phyloP scores from a whole-genome alignment of 345 rosid genomes.

The Clarkia xantiana region DNA sequence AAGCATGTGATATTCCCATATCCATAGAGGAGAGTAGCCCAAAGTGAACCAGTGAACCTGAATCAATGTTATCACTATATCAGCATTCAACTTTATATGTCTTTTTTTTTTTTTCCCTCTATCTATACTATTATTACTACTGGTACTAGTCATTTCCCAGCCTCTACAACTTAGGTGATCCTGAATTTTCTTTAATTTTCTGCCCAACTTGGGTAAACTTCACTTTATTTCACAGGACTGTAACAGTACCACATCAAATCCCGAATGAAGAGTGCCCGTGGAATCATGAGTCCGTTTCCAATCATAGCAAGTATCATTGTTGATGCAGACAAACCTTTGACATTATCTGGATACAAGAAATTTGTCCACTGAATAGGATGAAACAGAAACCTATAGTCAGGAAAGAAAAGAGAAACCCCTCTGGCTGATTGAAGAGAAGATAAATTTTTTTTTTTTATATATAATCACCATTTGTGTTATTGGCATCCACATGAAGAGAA shows the following conservation, averaged over 20 bases:
- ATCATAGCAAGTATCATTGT: conserved; percentile 83
- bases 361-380: conserved; percentile 70
- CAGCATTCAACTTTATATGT: no score
- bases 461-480: conserved; percentile 66
- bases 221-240: background rate
- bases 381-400: conserved; percentile 8
- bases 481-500: conserved; percentile 98
- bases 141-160: no score
- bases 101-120: no score
- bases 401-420: conserved; percentile 3
- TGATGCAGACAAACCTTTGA: conserved; percentile 67
- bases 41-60: conserved; percentile 77
- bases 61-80: background rate
- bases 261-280: conserved; percentile 80
- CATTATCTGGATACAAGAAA: conserved; percentile 64
- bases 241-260: conserved; percentile 81
- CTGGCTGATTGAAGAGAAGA: background rate
- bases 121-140: no score
- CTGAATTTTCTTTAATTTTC: no score
- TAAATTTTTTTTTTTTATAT: background rate
- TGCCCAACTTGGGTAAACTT: no score
- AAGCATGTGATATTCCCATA: conserved; percentile 72
- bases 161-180: no score
- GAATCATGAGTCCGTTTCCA: conserved; percentile 87
- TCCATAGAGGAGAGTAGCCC: conserved; percentile 82